Base-by-base conservation (phyloP, 1,284 basidiomycete species). In the Puccinia horiana region DNA sequence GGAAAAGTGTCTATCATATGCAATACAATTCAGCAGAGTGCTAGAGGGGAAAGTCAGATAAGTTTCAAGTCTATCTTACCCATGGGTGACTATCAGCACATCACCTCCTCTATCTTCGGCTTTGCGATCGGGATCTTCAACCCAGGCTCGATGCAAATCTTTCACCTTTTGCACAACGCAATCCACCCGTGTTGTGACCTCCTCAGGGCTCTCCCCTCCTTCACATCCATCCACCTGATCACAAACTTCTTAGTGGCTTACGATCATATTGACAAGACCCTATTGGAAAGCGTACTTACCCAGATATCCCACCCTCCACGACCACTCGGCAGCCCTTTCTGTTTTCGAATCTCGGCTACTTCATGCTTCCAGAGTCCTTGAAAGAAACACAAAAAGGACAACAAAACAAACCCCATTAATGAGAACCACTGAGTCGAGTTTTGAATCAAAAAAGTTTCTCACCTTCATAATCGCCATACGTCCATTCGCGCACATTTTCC, bases 21-120 rank as follows among this genome's bases (percentile, higher is more conserved):
- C n/a, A 16, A 49, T 49, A 3, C 23, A n/a, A 29, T 12, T 70
- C 69, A 47, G 69, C 29, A 29, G 29, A n/a, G 14, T 49, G 18
- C 29, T 40, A n/a, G 18, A 49, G 49, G 20, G 54, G 58, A 40
- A 8, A 35, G 56, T 9, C 11, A 69, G n/a, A 9, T 20, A 42
- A 49, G 4, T 1, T 1, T 37, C 32, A 6, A 29, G 58, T 35
- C 23, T 40, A 3, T 67, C 29, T 79, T 85, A 84, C 18, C 85
- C 85, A 76, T 86, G 85, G 40, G 85, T 84, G 11, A 85, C 80
- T 23, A 85, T 84, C 12, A 85, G 72, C 16, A 85, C 83, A 83
- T 85, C 85, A 4, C 85, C 85, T 14, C 85, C 85, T 75, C 80
- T 76, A 67, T 85, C 85, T n/a, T 82, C 82, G 29, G 83, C 81